Evolutionary conservation across 225 moss, liverwort and hornwort species (phyloP).

Genomic region (Thuidium tamariscinum): DNA sequence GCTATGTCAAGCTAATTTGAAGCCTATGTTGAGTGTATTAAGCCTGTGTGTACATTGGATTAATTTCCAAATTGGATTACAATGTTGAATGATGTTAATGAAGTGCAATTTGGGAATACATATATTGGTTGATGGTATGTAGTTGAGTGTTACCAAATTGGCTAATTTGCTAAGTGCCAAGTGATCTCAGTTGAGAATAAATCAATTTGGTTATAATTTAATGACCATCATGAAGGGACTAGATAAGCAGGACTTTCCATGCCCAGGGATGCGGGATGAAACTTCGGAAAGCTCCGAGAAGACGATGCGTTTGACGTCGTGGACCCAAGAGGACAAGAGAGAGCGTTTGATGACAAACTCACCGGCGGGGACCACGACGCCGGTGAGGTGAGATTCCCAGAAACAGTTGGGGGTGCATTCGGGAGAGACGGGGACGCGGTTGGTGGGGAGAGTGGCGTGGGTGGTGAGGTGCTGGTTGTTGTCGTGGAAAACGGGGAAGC

Average conservation of each 20-base stretch:
- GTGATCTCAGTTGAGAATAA: too few species aligned
- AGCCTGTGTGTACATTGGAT: too few species aligned
- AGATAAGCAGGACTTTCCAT: conserved; percentile 22
- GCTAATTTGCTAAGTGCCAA: too few species aligned
- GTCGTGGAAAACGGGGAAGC: neutral
- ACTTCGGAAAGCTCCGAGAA: conserved; percentile 15
- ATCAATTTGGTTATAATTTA: too few species aligned
- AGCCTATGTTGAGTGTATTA: too few species aligned
- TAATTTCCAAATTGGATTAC: too few species aligned
- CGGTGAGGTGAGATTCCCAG: neutral
- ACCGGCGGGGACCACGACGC: neutral
- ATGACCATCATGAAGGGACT: conserved; percentile 24
- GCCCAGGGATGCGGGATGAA: conserved; percentile 3
- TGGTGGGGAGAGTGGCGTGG: conserved; percentile 26
- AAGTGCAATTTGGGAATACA: too few species aligned
- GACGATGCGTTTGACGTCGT: conserved; percentile 26
- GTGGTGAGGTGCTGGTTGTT: neutral
- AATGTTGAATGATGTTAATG: too few species aligned
- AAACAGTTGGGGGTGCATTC: conserved; percentile 24
- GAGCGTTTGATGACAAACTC: conserved; percentile 10
- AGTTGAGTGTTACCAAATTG: too few species aligned
- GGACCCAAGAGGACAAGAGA: conserved; percentile 17
- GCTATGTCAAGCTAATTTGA: too few species aligned
- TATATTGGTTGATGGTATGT: too few species aligned
- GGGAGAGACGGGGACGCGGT: neutral